Conservation (phyloP, 306 rosid genomes). For the Vicia villosa region DNA sequence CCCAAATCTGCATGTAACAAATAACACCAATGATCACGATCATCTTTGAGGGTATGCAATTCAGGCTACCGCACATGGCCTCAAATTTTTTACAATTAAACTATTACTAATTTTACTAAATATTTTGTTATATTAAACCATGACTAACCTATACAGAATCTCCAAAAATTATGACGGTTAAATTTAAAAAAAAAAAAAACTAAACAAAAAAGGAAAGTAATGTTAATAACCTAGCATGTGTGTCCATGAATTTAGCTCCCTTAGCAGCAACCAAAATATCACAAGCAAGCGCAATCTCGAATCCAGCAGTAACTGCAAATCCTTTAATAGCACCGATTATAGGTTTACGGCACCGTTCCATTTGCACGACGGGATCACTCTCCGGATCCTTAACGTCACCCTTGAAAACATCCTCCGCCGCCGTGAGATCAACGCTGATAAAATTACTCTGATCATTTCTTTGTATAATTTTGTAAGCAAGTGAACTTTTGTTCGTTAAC, state of each 20-base stretch:
- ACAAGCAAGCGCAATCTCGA: constrained; percentile 89
- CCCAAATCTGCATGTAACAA: constrained; percentile 71
- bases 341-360: constrained; percentile 84
- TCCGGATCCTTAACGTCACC: constrained; percentile 89
- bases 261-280: constrained; percentile 75
- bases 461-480: too few species aligned
- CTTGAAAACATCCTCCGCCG: constrained; percentile 89
- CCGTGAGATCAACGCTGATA: constrained; percentile 80
- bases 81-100: too few species aligned
- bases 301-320: constrained; percentile 93
- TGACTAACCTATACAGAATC: too few species aligned
- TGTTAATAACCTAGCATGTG: constrained; percentile 71
- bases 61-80: too few species aligned
- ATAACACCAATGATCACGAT: background rate
- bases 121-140: too few species aligned
- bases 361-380: constrained; percentile 68
- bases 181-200: too few species aligned
- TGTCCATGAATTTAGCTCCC: constrained; percentile 83
- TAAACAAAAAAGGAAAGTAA: background rate
- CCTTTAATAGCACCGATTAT: constrained; percentile 83
- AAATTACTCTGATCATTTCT: too few species aligned
- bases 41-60: too few species aligned
- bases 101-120: too few species aligned
- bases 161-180: too few species aligned
- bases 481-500: too few species aligned